phyloP scores from a whole-genome alignment of 2,329 filamentous ascomycete species.

The Ophiostoma perfectum region DNA sequence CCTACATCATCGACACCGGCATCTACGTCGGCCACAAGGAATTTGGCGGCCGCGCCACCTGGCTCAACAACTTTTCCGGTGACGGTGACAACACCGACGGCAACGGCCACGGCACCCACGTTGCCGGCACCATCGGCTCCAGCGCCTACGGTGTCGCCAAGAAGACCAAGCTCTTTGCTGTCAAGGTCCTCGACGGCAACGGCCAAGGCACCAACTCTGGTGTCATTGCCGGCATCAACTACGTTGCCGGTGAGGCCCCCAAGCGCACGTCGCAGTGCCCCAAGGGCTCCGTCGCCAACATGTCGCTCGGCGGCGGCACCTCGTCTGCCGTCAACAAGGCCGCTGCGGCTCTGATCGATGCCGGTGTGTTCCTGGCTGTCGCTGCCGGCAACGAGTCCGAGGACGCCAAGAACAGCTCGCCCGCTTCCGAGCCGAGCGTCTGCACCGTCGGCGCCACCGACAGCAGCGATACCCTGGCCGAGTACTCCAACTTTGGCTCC shows the following conservation, averaged over 20 bases:
- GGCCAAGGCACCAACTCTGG: conserved; percentile 98
- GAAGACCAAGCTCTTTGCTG: conserved; percentile 93
- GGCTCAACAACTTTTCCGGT: conserved; percentile 91
- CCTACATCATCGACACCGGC: conserved; percentile 97
- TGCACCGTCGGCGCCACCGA: conserved; percentile 95
- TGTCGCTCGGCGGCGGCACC: conserved; percentile 98
- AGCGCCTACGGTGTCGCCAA: conserved; percentile 99
- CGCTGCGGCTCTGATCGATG: conserved; percentile 86
- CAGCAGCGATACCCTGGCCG: conserved; percentile 89
- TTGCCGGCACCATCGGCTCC: conserved; percentile 94
- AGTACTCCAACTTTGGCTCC: conserved; percentile 99
- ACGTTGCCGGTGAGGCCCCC: conserved; percentile 79
- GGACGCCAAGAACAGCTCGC: conserved; percentile 98
- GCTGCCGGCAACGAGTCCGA: conserved; percentile 98
- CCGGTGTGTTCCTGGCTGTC: conserved; percentile 94
- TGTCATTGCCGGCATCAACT: conserved; percentile 97
- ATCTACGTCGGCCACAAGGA: conserved; percentile 92
- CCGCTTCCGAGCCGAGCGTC: conserved; percentile 82
- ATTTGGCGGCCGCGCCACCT: conserved; percentile 90
- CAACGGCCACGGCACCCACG: conserved; percentile 98
- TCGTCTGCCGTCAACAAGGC: conserved; percentile 83
- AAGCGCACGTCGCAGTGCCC: conserved; percentile 87
- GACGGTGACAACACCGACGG: conserved; percentile 85
- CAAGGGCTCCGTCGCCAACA: conserved; percentile 99
- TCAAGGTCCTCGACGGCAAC: conserved; percentile 97